Evolutionary conservation across 23 red algal species (phyloP), one percentile per base, ranked within the genome.

Genomic region (Gracilaria caudata): DNA sequence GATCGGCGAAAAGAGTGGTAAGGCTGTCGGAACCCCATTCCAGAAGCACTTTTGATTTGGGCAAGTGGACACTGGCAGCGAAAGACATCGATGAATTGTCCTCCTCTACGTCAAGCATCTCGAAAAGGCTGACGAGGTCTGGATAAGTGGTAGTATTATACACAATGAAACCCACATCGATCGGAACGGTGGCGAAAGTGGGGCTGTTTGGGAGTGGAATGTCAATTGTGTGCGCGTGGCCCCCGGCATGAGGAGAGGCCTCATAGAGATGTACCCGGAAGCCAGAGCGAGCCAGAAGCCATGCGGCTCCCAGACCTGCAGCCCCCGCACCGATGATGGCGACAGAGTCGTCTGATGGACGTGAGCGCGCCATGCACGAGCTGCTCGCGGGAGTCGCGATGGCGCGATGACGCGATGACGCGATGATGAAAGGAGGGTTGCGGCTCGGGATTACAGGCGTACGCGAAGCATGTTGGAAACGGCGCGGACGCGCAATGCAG

Each of bases 81-180:
- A 99, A 99, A 2, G 97, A 99, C 97, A 99, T 99, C 37, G 92
- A 88, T 29, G 97, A 95, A 46, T 92, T 66, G 24, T 94, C 92
- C 45, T 84, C 82, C 44, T 81, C 71, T 23, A 96, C 93, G 76
- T 77, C 71, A 8, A 99, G 88, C 24, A 57, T 46, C 65, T 95
- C 73, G 83, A 93, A 93, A 49, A 91, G 84, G 33, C 70, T 73
- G 24, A 95, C 79, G 44, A 99, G 84, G 51, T 99, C 92, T n/a
- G 97, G 97, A 79, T 99, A 99, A 19, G 97, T 95, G 23, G 56
- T n/a, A 20, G 84, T 78, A 63, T 99, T 99, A 78, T 94, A 99
- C 0, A 99, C 97, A 61, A 99, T 95, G 75, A 99, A 99, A 35
- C 97, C 95, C 24, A 84, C 73, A 79, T 97, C 94, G 29, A 95